phyloP scores from a whole-genome alignment of 108 stramenopile species.

The Chaetoceros tenuissimus region DNA sequence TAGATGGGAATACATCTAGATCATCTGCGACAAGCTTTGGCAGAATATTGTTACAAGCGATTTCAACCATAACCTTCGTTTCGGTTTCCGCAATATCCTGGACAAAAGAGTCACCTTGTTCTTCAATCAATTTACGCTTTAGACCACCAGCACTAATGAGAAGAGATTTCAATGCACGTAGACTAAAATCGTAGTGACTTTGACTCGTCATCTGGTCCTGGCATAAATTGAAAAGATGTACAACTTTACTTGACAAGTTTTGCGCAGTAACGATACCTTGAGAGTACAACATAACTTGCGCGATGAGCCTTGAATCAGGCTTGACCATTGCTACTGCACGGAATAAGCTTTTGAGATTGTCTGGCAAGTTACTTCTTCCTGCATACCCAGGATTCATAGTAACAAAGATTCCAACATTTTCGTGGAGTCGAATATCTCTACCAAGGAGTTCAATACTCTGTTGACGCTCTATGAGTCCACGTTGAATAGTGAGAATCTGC shows the following conservation, averaged over 20 bases:
- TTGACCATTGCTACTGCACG: constrained; percentile 97
- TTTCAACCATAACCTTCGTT: constrained; percentile 75
- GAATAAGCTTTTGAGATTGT: constrained; percentile 97
- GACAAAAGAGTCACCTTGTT: constrained; percentile 31
- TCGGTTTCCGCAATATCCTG: constrained; percentile 58
- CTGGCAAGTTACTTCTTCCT: constrained; percentile 97
- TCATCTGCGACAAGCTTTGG: constrained; percentile 97
- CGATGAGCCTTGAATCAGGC: constrained; percentile 94
- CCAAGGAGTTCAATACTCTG: constrained; percentile 69
- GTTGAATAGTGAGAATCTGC: constrained; percentile 95
- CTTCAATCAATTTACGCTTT: constrained; percentile 84
- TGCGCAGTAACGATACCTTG: constrained; percentile 98
- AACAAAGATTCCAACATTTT: constrained; percentile 95
- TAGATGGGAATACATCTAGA: constrained; percentile 63
- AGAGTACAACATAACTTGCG: constrained; percentile 97
- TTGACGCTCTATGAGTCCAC: constrained; percentile 66
- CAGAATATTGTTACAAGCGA: constrained; percentile 90
- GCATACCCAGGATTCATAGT: constrained; percentile 99
- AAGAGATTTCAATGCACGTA: constrained; percentile 96
- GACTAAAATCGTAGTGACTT: constrained; percentile 97
- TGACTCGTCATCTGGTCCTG: constrained; percentile 88
- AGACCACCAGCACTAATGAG: constrained; percentile 98
- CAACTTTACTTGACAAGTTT: constrained; percentile 81
- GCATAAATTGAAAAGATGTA: constrained; percentile 89
- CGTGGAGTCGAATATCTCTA: constrained; percentile 66